These are phyloP conservation scores for Stevia rebaudiana DNA, from an alignment of 140 eudicot genomes.

Conservation along the genomic window DNA sequence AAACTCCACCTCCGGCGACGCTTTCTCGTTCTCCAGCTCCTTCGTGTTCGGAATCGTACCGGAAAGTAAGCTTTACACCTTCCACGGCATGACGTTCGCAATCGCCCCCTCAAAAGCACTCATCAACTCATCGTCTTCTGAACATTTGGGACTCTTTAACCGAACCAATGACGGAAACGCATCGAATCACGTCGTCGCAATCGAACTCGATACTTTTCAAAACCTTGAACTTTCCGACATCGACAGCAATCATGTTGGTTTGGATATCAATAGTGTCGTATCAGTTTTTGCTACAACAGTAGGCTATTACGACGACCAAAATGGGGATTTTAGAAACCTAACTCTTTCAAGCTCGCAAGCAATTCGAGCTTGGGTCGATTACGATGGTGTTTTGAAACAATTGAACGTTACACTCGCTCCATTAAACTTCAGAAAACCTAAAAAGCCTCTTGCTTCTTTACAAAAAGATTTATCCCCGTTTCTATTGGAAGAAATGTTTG, in stretches of 20 bases:
- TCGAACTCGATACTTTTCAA: conserved; percentile 54
- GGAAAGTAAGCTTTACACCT: conserved; percentile 22
- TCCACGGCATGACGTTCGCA: conserved; percentile 52
- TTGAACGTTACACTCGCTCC: conserved; percentile 47
- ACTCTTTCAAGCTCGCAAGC: conserved; percentile 29
- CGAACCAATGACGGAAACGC: conserved; percentile 43
- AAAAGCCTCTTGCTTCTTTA: conserved; percentile 27
- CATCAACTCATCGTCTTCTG: conserved; percentile 31
- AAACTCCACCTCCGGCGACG: conserved; percentile 22
- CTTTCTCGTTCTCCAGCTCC: conserved; percentile 42
- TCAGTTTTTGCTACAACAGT: conserved; percentile 34
- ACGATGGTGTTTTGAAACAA: conserved; percentile 26
- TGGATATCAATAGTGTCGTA: conserved; percentile 41
- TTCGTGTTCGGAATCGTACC: conserved; percentile 48
- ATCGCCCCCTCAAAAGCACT: conserved; percentile 41
- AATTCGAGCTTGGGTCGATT: conserved; percentile 51
- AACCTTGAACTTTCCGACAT: conserved; percentile 45
- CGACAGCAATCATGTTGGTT: conserved; percentile 53
- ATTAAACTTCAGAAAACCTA: conserved; percentile 26
- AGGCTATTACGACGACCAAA: conserved; percentile 25
- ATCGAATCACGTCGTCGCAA: conserved; percentile 47
- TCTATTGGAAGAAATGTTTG: conserved; percentile 44
- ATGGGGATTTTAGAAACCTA: conserved; percentile 19
- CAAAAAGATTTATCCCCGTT: conserved; percentile 30
- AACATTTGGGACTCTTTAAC: conserved; percentile 52